Evolutionary conservation across 345 rosid species (phyloP).

Genomic region (Cochlearia excelsa): DNA sequence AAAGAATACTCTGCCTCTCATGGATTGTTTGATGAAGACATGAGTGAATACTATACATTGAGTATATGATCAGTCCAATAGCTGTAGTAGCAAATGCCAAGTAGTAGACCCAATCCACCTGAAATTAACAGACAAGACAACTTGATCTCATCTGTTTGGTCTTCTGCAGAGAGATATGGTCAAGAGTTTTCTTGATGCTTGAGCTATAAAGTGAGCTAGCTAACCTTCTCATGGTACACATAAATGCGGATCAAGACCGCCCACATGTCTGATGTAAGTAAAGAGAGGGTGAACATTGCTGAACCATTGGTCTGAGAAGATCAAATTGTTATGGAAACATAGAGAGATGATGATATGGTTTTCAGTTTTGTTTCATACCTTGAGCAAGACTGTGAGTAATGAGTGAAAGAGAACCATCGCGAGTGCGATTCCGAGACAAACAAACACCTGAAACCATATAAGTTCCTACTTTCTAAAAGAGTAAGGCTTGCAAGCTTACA

Average conservation of each 20-base stretch:
- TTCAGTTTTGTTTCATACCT: conserved; percentile 43
- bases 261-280: conserved; percentile 97
- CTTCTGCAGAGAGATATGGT: background rate
- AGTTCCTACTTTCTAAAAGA: background rate
- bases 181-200: background rate
- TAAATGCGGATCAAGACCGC: conserved; percentile 79
- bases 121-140: conserved; percentile 10
- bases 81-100: conserved; percentile 74
- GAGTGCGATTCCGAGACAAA: conserved; percentile 57
- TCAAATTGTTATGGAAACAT: conserved; percentile 18
- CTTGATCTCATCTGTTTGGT: no score
- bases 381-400: conserved; percentile 69
- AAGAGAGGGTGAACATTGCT: conserved; percentile 87
- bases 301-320: conserved; percentile 65
- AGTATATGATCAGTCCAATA: conserved; percentile 67
- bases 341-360: background rate
- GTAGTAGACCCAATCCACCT: conserved; percentile 92
- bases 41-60: conserved; percentile 44
- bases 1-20: background rate
- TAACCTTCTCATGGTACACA: conserved; percentile 83
- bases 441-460: conserved; percentile 52
- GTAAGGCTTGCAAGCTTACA: conserved; percentile 42
- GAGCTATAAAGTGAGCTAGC: background rate
- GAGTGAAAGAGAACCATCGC: conserved; percentile 83
- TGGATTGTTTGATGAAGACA: background rate